These are phyloP conservation scores for Ceriops decandra DNA, from an alignment of 345 rosid genomes.

Conservation along the genomic window DNA sequence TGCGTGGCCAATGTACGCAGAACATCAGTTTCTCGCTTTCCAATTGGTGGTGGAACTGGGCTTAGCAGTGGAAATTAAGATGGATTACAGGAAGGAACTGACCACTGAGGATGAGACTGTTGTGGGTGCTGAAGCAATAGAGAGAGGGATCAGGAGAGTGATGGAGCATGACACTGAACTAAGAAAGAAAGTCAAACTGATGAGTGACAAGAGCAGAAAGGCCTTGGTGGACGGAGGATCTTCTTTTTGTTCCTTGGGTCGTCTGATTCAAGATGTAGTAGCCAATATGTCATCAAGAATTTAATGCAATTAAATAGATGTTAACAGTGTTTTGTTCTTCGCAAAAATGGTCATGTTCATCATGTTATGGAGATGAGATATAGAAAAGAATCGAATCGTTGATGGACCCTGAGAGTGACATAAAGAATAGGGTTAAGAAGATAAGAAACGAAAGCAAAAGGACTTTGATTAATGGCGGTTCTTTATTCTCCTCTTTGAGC, in stretches of 20 bases:
- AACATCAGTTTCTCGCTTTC: slow-evolving; percentile 13
- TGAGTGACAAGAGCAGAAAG: slow-evolving; percentile 6
- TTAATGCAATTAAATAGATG: too few relatives aligned
- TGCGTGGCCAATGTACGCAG: not conserved
- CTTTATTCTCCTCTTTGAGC: too few relatives aligned
- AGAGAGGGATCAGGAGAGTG: not conserved
- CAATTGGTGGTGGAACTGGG: slow-evolving; percentile 8
- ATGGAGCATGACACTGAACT: not conserved
- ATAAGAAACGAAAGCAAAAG: too few relatives aligned
- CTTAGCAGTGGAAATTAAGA: slow-evolving; percentile 5
- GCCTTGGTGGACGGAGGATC: slow-evolving; percentile 3
- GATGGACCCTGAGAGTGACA: too few relatives aligned
- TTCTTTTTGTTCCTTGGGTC: not conserved
- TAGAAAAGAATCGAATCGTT: too few relatives aligned
- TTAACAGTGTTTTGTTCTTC: too few relatives aligned
- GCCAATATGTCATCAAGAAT: not conserved
- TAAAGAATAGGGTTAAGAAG: too few relatives aligned
- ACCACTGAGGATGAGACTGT: not conserved
- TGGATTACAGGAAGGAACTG: slow-evolving; percentile 6
- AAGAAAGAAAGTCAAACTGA: not conserved
- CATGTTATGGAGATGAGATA: too few relatives aligned
- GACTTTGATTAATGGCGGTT: too few relatives aligned
- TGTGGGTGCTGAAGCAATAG: not conserved
- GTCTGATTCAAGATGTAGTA: not conserved
- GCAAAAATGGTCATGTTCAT: too few relatives aligned